Evolutionary conservation across 2,329 filamentous ascomycete genomes (phyloP), one percentile per base, ranked within the genome.

Genomic region (Botrytis galanthina): DNA sequence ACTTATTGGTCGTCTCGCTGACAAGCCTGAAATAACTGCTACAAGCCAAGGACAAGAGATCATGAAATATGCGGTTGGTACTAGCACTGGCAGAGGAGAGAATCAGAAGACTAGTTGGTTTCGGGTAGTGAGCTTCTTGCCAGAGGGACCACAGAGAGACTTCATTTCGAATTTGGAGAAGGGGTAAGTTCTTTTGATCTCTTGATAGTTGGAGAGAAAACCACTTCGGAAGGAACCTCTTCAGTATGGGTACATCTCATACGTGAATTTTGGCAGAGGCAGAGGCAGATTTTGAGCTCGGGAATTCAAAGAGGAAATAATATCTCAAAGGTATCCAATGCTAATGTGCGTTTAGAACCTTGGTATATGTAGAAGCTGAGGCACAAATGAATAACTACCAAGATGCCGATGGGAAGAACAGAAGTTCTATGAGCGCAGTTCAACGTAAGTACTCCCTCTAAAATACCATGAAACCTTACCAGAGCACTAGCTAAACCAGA

Each of bases 81-180:
- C 90, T 79, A 90, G 85, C 82, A 82, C 82, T 74, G 94, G 94
- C 22, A 84, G 86, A 75, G 85, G 84, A 77, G 92, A 95, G 26
- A 92, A 93, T 83, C 87, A 89, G 80, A 87, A 90, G 81, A 93
- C 92, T 44, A 96, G 91, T 86, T 98, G 93, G 92, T 98, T 97
- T 87, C 87, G 87, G 73, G 86, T 98, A 72, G 86, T 90, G 48
- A 90, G 87, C 84, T 98, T 98, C 82, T 78, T 84, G 70, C 84
- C 85, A 22, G 90, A 93, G 76, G 93, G 92, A 20, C 83, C 87
- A 68, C 86, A 88, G 81, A 90, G 91, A 80, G 93, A 97, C 76
- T 91, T 88, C 80, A 82, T 97, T 78, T 84, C 93, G 80, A 85
- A 84, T 79, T 83, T 98, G 83, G 89, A 90, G 72, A 98, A 98